Evolutionary conservation across 352 stramenopile species (phyloP), one percentile per base, ranked within the genome.

Genomic region (Blastocystis sp.): DNA sequence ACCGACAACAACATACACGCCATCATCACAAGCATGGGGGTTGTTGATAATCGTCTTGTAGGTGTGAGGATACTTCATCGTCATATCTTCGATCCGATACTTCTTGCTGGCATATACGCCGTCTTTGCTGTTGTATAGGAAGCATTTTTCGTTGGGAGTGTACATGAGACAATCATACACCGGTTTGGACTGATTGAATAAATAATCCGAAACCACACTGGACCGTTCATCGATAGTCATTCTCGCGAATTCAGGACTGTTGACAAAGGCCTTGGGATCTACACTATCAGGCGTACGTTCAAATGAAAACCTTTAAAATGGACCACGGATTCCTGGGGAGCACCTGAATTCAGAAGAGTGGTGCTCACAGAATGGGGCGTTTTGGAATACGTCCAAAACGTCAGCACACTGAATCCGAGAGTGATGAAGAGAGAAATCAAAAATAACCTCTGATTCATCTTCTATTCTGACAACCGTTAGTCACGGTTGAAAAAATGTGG

Each of bases 11-110:
- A 78, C 21, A 42, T 78, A 57, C 3, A 46, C 24, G 38, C 36
- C 48, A 29, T 57, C 32, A 34, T 57, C 21, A 40, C 67, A 78
- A 9, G 46, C 67, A 57, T 57, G 21, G 16, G 36, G 38, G 34
- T 78, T 78, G 51, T 78, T 78, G 14, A 78, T 59, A 32, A 78
- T 61, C 38, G 48, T 61, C 6, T 78, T 14, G 32, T 78, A 78
- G 42, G 42, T 57, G 24, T 78, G 46, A 27, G 67, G 67, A 42
- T 78, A 78, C 24, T 42, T 57, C 67, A 78, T 78, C 27, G 44
- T 51, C 67, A 78, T 78, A 40, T 78, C 67, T 38, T 78, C 67
- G 32, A 61, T 61, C 3, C 32, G 42, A 24, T 78, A 78, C 1
- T 61, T 78, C 67, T 78, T 78, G 27, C 34, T 21, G 8, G 67